Evolutionary conservation across 176 grass and related monocot genomes (phyloP), one percentile per base, ranked within the genome.

Genomic region (Musa itinerans): DNA sequence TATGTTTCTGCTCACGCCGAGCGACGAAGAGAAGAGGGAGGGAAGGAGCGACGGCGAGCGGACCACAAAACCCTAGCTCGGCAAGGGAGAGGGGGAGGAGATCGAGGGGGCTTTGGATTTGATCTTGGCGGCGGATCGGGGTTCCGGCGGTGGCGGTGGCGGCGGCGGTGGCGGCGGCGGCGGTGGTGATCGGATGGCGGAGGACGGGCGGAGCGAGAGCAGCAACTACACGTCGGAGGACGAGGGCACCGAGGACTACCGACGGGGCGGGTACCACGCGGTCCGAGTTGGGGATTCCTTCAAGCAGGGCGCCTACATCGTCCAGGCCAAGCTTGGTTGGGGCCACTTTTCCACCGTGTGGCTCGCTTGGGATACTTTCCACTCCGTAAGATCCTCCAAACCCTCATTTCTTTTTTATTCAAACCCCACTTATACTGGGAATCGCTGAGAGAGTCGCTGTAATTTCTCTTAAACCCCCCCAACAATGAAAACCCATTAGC

Each of bases 341-440:
- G 96, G 96, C 11, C 96, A 99, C 73, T 99, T 99, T 83, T 99
- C 96, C 78, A 99, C 96, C 64, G 96, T 99, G 56, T 99, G 96
- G 96, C 96, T 99, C 81, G 96, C 96, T 76, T 99, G 91, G 96
- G 96, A 99, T 61, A 92, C 86, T 65, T 65, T 57, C 74, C 78
- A 89, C 79, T 95, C 91, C 52, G 96, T 99, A 82, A 52, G 82
- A 82, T 53, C 21, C 75, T 83, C 64, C 14, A 76, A 77, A 10
- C 24, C 12, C 68, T 70, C 68, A 10, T 17, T 50, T 27, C 21
- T 16, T 68, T 11, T 51, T 51, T 13, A 21, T 12, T 70, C 11
- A 10, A 69, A 50, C 34, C 63, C 11, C 24, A 65, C 9, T 22
- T 29, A 3, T 65, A 11, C 0, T 43, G 3, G 34, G 34, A 43